These are phyloP conservation scores for Wickerhamiella sergipiensis DNA, from an alignment of 805 yeast genomes.

Conservation along the genomic window DNA sequence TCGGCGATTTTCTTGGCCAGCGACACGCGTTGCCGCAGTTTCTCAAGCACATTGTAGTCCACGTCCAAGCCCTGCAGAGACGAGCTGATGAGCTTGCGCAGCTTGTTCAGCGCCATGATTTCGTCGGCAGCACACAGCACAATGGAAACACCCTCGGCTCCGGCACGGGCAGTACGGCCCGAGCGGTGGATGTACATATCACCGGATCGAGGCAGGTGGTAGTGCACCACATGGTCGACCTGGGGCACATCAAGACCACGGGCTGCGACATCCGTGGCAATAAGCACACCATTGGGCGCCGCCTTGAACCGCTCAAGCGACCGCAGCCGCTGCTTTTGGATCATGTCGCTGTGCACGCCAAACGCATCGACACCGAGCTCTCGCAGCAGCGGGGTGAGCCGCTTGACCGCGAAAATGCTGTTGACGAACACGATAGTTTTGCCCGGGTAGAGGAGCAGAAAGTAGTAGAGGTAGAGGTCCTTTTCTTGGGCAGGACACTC, in stretches of 20 bases:
- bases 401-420: slow-evolving; percentile 87
- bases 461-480: slow-evolving; percentile 81
- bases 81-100: slow-evolving; percentile 39
- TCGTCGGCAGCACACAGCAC: slow-evolving; percentile 90
- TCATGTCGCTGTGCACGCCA: slow-evolving; percentile 85
- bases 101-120: slow-evolving; percentile 73
- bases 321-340: slow-evolving; percentile 81
- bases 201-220: slow-evolving; percentile 87
- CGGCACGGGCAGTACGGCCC: slow-evolving; percentile 98
- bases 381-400: slow-evolving; percentile 62
- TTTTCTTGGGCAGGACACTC: slow-evolving; percentile 87
- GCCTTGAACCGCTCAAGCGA: slow-evolving; percentile 65
- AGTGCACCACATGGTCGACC: slow-evolving; percentile 89
- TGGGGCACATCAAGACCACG: slow-evolving; percentile 88
- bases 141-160: slow-evolving; percentile 83
- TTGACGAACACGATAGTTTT: slow-evolving; percentile 84
- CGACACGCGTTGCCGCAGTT: slow-evolving; percentile 52
- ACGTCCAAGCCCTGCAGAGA: slow-evolving; percentile 57
- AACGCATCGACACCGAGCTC: slow-evolving; percentile 52
- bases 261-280: slow-evolving; percentile 97
- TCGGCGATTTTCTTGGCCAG: slow-evolving; percentile 69
- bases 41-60: slow-evolving; percentile 59
- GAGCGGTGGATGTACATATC: slow-evolving; percentile 92
- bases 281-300: slow-evolving; percentile 38
- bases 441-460: slow-evolving; percentile 75